Evolutionary conservation across 1,284 basidiomycete genomes (phyloP).

Genomic region (Mycena sp.): DNA sequence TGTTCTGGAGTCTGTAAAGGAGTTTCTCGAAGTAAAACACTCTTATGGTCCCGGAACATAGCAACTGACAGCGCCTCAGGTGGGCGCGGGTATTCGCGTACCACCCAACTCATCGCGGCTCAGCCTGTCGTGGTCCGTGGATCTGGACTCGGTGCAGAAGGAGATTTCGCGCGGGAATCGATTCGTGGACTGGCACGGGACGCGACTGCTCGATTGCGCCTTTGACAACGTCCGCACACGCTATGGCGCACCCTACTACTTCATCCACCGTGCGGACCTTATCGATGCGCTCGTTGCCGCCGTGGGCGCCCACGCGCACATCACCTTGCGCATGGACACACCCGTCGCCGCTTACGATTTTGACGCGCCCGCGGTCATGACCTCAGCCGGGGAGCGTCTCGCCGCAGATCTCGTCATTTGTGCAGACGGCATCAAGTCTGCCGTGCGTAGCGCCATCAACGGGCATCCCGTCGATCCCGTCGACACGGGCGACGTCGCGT

Average conservation of each 20-base stretch:
- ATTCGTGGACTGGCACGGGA: conserved; percentile 27
- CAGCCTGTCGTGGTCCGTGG: conserved; percentile 21
- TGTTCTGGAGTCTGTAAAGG: conserved; percentile 20
- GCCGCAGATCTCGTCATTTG: conserved; percentile 59
- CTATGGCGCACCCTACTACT: conserved; percentile 26
- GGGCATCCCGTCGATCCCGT: conserved; percentile 49
- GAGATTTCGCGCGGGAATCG: conserved; percentile 24
- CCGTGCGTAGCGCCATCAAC: conserved; percentile 53
- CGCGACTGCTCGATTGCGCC: conserved; percentile 15
- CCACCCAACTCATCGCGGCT: conserved; percentile 26
- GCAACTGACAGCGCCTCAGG: neutral
- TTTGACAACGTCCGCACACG: conserved; percentile 12
- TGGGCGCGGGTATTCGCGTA: conserved; percentile 27
- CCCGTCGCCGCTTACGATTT: conserved; percentile 15
- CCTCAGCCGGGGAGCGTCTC: conserved; percentile 48
- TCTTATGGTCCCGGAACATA: neutral
- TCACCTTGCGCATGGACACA: conserved; percentile 23
- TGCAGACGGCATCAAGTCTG: conserved; percentile 63
- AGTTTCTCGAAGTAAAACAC: conserved; percentile 18
- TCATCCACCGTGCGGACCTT: conserved; percentile 28
- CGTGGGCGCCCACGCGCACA: neutral
- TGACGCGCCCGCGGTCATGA: conserved; percentile 9
- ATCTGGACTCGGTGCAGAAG: conserved; percentile 15
- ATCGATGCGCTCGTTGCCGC: conserved; percentile 25
- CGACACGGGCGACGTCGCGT: conserved; percentile 68